Percentiles rank a stretch among this genome's conserved stretches.
Conservation (phyloP, 1,284 basidiomycete genomes). For the Ganoderma meredithae region DNA sequence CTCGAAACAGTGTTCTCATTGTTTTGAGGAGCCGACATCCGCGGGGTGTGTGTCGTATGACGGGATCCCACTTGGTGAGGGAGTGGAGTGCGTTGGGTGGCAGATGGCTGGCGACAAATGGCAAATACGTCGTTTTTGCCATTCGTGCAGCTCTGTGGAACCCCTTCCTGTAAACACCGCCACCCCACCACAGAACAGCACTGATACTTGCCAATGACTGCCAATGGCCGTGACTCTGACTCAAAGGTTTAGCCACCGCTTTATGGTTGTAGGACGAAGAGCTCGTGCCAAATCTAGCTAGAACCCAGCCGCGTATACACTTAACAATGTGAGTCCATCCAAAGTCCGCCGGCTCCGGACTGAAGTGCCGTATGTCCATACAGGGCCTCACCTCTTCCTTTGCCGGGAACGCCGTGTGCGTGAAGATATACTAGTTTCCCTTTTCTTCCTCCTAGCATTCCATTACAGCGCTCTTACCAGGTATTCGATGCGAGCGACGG, state of each 20-base stretch:
- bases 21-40: neutral
- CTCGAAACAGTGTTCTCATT: neutral
- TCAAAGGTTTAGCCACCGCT: neutral
- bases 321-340: neutral
- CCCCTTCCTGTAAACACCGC: constrained; percentile 6
- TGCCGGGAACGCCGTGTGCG: neutral
- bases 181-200: neutral
- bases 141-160: neutral
- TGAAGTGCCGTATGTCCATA: neutral
- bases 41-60: neutral
- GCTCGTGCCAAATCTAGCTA: neutral
- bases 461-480: neutral
- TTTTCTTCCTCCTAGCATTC: constrained; percentile 8
- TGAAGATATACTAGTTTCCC: neutral
- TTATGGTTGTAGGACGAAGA: neutral
- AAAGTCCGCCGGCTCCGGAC: neutral
- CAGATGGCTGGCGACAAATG: neutral
- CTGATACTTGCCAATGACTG: too few species aligned
- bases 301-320: neutral
- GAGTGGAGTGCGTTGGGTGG: too few species aligned
- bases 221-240: neutral
- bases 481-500: constrained; percentile 8
- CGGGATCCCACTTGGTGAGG: too few species aligned
- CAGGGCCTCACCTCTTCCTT: neutral
- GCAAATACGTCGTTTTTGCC: too few species aligned